phyloP scores from a whole-genome alignment of 2,329 filamentous ascomycete species.

The Paraconiothyrium brasiliense region DNA sequence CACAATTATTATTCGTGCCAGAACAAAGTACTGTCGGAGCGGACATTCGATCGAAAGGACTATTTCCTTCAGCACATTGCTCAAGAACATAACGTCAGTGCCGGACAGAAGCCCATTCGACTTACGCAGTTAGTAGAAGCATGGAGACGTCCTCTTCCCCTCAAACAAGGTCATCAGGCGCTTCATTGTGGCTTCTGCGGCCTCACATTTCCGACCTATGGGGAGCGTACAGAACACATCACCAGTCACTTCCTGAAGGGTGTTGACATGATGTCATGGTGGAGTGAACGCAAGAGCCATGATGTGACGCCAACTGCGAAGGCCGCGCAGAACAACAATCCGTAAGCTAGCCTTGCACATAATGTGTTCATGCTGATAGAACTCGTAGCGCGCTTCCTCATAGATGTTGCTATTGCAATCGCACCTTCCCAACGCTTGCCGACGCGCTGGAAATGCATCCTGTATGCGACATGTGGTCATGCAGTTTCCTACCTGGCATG shows the following conservation, averaged over 20 bases:
- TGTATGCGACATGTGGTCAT: constrained; percentile 38
- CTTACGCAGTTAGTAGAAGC: constrained; percentile 34
- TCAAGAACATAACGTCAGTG: constrained; percentile 56
- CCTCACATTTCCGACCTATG: constrained; percentile 28
- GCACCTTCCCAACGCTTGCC: constrained; percentile 28
- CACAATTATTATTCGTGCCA: constrained; percentile 66
- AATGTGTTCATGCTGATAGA: not conserved
- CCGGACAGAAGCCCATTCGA: constrained; percentile 51
- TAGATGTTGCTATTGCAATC: constrained; percentile 33
- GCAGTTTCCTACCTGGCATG: constrained; percentile 37
- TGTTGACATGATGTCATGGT: constrained; percentile 40
- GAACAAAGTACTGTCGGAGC: constrained; percentile 64
- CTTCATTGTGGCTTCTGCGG: constrained; percentile 43
- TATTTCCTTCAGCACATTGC: constrained; percentile 61
- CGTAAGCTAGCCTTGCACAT: constrained; percentile 23
- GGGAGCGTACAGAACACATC: constrained; percentile 38
- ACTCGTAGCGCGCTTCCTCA: constrained; percentile 28
- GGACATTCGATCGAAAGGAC: constrained; percentile 61
- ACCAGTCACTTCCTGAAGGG: constrained; percentile 36
- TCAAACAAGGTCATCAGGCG: constrained; percentile 31
- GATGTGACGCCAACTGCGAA: constrained; percentile 16
- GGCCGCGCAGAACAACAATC: constrained; percentile 12
- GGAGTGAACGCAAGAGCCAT: constrained; percentile 32
- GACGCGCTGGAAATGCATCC: constrained; percentile 32
- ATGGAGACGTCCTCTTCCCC: constrained; percentile 30